Base-by-base conservation (phyloP, 768 basidiomycete genomes). In the Boletus speciosus region DNA sequence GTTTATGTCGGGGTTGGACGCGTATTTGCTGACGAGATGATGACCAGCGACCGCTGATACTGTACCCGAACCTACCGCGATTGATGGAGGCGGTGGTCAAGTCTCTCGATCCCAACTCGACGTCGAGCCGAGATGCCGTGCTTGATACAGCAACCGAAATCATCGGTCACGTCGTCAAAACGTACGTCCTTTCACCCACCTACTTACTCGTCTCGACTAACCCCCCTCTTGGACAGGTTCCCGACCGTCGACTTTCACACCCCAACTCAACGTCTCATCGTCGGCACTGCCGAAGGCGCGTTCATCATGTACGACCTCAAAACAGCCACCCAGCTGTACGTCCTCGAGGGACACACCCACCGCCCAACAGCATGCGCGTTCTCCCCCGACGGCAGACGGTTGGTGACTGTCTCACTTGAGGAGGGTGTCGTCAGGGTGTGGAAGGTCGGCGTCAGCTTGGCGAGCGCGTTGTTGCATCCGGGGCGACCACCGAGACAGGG, bases 241-340 rank as follows among this genome's bases (percentile, higher is more conserved):
- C 95, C 96, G 0, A 86, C 86, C 0, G 84, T 98, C n/a, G 95
- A 94, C 70, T 98, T 99, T 67, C 90, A 98, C 62, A 85, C 84
- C 74, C 74, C 79, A 3, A 85, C 82, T 1, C 97, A 99, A 66
- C 85, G 91, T 14, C 81, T 98, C 5, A 92, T 90, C 0, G 93
- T 98, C 0, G 97, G 97, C 1, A 96, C 95, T 0, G 84, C 82
- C 52, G 97, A 99, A 72, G 97, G 96, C 0, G 93, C 94, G 0
- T 85, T 94, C 49, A 80, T 93, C 54, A 93, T 97, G 86, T 98
- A 97, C 66, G 97, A 98, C 66, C 79, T 98, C 49, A 97, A 98
- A 71, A 93, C 94, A 0, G 95, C 94, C 0, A 98, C 90, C 1
- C 83, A 97, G 11, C 76, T 98, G 14, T 99, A 98, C 64, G 90